phyloP scores from a whole-genome alignment of 345 rosid species.

The Brassica cretica region DNA sequence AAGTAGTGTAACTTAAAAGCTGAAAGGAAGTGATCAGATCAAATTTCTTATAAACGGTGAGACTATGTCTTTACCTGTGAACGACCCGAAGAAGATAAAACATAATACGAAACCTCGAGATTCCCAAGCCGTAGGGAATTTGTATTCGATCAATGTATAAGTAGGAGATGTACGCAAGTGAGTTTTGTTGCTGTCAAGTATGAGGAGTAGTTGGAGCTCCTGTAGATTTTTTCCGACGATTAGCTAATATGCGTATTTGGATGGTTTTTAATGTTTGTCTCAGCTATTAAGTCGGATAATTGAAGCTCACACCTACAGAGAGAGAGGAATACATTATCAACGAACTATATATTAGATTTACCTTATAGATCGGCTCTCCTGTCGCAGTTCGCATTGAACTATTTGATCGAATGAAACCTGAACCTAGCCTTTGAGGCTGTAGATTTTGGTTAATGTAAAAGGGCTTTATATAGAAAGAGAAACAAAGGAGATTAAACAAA shows the following conservation, averaged over 20 bases:
- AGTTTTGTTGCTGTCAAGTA: not conserved
- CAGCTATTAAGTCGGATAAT: not conserved
- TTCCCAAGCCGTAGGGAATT: conserved; percentile 1
- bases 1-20: not conserved
- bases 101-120: conserved; percentile 25
- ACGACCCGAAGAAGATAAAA: conserved; percentile 29
- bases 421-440: not conserved
- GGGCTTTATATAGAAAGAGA: not conserved
- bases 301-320: not conserved
- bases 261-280: not conserved
- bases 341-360: not conserved
- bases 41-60: not conserved
- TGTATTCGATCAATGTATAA: conserved; percentile 11
- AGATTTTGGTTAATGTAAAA: not conserved
- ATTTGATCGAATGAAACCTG: not conserved
- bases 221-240: not conserved
- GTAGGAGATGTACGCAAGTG: not conserved
- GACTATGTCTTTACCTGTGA: conserved; percentile 26
- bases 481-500: not conserved
- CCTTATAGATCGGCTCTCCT: not conserved
- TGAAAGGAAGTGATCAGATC: not conserved
- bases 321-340: not conserved
- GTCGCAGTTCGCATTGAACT: not conserved
- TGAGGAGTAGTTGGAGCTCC: not conserved
- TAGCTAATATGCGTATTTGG: not conserved